Base-by-base conservation (phyloP, 2,329 filamentous ascomycete species). In the Paecilomyces dactylethromorphus region DNA sequence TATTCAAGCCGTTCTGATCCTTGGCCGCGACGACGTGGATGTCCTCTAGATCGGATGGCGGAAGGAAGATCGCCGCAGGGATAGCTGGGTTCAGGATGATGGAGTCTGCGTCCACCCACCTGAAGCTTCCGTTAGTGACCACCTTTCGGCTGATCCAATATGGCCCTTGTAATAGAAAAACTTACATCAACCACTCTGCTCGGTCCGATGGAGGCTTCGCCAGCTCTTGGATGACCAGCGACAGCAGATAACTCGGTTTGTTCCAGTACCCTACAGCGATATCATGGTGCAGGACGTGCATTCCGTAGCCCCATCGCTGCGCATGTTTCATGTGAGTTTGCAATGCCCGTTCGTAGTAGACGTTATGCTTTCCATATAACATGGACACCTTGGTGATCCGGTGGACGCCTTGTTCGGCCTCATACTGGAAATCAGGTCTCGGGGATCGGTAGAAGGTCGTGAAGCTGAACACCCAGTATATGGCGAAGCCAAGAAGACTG, bases 151-250 rank as follows among this genome's bases (percentile, higher is more conserved):
- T 1, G 8, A 52, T 53, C 39, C 49, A 15, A 31, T 24, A 24
- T 13, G 4, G 24, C 31, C 7, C 21, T 22, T 10, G 32, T 3
- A 29, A 15, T 26, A 29, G 32, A 26, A 51, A 32, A 31, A 63
- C 68, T 49, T 59, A 73, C 70, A 74, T 70, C 33, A 75, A 61
- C 73, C 73, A 75, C 56, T 75, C 68, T 13, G 71, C 57, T 33
- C 73, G 64, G 53, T 72, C 61, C 7, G 57, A 62, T 11, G 62
- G 58, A 5, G 70, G 67, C 59, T 73, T 72, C 13, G 65, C 66
- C 55, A 75, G 55, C 59, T 76, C 73, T 12, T 64, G 59, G 26
- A 75, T 64, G 10, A 76, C 56, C 31, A 73, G 54, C 45, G 66
- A 65, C 21, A 68, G 54, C 29, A 71, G 60, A 58, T 70, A 73